phyloP scores from a whole-genome alignment of 2,329 filamentous ascomycete genomes.

The Penicillium sp. region DNA sequence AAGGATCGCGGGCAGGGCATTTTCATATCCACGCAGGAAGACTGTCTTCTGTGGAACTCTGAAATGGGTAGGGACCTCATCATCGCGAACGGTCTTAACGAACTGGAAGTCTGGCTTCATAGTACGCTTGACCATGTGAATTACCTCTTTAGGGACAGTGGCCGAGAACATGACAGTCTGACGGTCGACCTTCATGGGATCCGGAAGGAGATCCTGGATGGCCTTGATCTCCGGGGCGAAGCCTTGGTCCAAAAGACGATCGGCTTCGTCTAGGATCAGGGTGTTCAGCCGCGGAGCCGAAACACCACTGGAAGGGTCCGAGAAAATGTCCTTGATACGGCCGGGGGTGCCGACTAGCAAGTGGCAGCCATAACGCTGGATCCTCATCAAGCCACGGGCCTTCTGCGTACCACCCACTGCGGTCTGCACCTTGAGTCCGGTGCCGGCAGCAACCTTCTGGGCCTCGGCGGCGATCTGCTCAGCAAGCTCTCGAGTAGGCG shows the following conservation, averaged over 20 bases:
- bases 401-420: conserved; percentile 94
- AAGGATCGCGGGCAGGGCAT: conserved; percentile 68
- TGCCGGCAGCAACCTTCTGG: conserved; percentile 58
- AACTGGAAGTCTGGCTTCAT: conserved; percentile 83
- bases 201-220: conserved; percentile 61
- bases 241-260: conserved; percentile 62
- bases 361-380: conserved; percentile 73
- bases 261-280: conserved; percentile 61
- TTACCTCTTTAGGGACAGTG: conserved; percentile 79
- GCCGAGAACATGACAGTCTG: conserved; percentile 96
- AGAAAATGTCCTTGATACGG: conserved; percentile 74
- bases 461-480: conserved; percentile 69
- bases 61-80: conserved; percentile 80
- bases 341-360: conserved; percentile 87
- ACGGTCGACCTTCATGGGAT: conserved; percentile 57
- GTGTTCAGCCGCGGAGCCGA: conserved; percentile 57
- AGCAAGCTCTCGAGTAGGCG: conserved; percentile 58
- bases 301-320: conserved; percentile 59
- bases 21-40: conserved; percentile 62
- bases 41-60: conserved; percentile 76
- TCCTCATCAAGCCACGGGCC: conserved; percentile 58
- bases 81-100: conserved; percentile 75
- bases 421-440: conserved; percentile 63
- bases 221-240: conserved; percentile 62
- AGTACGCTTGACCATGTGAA: conserved; percentile 68